Evolutionary conservation across 257 asterid species (phyloP).

Genomic region (Leonotis leonurus): DNA sequence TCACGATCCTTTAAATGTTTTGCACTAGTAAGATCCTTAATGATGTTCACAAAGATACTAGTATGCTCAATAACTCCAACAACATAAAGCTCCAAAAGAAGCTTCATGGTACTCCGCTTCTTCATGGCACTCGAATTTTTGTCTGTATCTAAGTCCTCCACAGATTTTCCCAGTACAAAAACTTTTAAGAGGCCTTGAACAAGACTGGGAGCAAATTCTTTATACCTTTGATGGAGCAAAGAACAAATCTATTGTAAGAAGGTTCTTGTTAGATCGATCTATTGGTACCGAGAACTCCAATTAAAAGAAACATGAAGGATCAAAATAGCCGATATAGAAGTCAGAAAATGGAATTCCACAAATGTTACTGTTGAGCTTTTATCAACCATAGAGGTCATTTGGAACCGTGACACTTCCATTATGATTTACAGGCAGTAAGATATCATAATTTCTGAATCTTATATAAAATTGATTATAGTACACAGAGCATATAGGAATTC

Average conservation of each 20-base stretch:
- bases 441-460: background rate
- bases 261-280: conserved; percentile 7
- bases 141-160: conserved; percentile 77
- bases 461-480: background rate
- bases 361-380: background rate
- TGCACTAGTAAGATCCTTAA: conserved; percentile 78
- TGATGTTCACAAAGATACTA: conserved; percentile 60
- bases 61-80: conserved; percentile 88
- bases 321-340: conserved; percentile 1
- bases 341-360: background rate
- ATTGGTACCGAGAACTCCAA: background rate
- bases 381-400: background rate
- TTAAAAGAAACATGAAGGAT: background rate
- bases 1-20: conserved; percentile 97
- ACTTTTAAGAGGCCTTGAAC: conserved; percentile 91
- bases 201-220: conserved; percentile 83
- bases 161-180: conserved; percentile 69
- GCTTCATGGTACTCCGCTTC: conserved; percentile 94
- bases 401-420: background rate
- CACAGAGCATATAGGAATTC: background rate
- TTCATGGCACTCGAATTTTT: conserved; percentile 86
- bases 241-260: conserved; percentile 74
- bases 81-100: conserved; percentile 88
- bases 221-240: conserved; percentile 95
- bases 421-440: too few species aligned